These are phyloP conservation scores for Scutellaria minor DNA, from an alignment of 257 asterid species.

Conservation along the genomic window DNA sequence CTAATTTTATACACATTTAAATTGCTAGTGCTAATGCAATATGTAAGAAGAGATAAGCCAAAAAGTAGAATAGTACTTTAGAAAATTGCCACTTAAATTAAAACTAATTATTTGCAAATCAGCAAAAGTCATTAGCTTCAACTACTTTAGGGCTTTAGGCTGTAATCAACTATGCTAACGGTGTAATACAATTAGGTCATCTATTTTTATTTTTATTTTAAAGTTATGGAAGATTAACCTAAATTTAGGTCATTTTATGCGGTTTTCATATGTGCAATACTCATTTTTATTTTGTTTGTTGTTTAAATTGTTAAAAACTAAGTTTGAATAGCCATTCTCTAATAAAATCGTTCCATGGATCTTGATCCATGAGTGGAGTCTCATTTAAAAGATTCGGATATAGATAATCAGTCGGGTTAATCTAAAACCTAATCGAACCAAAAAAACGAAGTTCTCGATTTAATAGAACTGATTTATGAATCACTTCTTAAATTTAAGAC, in stretches of 20 bases:
- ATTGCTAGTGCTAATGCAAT: slow-evolving; percentile 30
- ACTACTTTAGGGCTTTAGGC: slow-evolving; percentile 28
- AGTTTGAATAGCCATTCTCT: no score
- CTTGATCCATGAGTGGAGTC: no score
- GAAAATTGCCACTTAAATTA: slow-evolving; percentile 30
- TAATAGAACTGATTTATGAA: no score
- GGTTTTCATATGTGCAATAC: neutral
- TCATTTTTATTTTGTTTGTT: no score
- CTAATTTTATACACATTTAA: slow-evolving; percentile 49
- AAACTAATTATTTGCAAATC: slow-evolving; percentile 40
- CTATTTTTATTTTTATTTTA: slow-evolving; percentile 7
- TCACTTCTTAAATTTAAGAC: no score
- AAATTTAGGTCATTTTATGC: slow-evolving; percentile 53
- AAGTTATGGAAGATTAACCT: slow-evolving; percentile 34
- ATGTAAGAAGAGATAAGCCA: slow-evolving; percentile 29
- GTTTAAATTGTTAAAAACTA: no score
- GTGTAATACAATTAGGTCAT: slow-evolving; percentile 57
- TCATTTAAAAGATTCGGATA: no score
- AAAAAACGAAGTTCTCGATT: no score
- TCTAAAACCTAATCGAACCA: no score
- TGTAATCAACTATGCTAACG: slow-evolving; percentile 54
- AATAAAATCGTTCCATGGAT: no score
- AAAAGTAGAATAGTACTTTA: slow-evolving; percentile 27
- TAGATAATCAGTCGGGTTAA: no score
- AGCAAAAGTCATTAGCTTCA: slow-evolving; percentile 36